Percentiles rank a stretch among this genome's conserved stretches.
Evolutionary conservation across 1,284 basidiomycete genomes (phyloP).

Genomic region (Apiotrichum brassicae): DNA sequence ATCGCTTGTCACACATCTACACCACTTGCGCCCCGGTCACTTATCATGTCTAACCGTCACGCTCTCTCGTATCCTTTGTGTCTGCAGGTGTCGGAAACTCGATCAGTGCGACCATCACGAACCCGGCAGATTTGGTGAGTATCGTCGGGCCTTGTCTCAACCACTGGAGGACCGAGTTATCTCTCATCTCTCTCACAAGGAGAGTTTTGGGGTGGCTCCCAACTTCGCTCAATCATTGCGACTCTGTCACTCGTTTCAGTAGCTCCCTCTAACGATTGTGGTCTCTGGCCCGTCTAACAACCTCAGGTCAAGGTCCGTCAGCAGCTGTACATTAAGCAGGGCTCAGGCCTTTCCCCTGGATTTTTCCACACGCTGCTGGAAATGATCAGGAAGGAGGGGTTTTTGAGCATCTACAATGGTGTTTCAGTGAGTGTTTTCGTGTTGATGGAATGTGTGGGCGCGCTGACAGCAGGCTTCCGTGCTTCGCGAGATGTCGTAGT

Average conservation of each 20-base stretch:
- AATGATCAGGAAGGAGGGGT: constrained; percentile 14
- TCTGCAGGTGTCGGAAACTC: constrained; percentile 12
- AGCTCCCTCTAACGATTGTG: neutral
- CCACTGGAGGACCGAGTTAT: no score
- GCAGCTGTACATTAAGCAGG: constrained; percentile 18
- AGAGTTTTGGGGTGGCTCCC: no score
- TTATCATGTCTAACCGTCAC: no score
- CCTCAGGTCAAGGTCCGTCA: constrained; percentile 16
- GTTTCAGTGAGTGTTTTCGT: constrained; percentile 6
- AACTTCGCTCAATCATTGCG: no score
- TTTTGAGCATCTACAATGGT: constrained; percentile 13
- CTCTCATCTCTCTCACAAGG: no score
- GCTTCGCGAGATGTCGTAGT: constrained; percentile 17
- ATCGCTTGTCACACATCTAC: neutral
- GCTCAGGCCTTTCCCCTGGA: constrained; percentile 6
- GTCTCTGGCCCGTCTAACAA: neutral
- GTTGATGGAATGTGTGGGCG: neutral
- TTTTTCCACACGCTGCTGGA: constrained; percentile 8
- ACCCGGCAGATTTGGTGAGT: constrained; percentile 16
- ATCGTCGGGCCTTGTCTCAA: no score
- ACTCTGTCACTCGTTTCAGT: no score
- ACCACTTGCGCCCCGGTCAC: no score
- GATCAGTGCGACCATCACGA: constrained; percentile 11
- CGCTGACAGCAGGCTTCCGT: constrained; percentile 5
- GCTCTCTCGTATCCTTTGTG: no score